phyloP scores from a whole-genome alignment of 2,329 filamentous ascomycete species.

The Allantophomopsis cytisporea region DNA sequence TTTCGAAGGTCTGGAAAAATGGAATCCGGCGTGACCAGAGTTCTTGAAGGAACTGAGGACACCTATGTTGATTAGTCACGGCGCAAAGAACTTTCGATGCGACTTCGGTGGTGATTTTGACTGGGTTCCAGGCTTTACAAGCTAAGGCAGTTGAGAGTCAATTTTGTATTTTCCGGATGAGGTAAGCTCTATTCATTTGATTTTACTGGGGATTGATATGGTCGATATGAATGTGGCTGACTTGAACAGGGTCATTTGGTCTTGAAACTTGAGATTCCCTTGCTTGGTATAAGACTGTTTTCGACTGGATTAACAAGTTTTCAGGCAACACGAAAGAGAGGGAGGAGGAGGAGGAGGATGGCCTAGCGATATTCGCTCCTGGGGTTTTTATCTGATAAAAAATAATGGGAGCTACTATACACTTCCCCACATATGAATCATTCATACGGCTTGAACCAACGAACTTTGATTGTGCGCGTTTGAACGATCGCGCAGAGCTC shows the following conservation, averaged over 20 bases:
- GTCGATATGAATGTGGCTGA: no score
- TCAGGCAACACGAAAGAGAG: not conserved
- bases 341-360: no score
- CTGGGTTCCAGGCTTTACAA: constrained; percentile 48
- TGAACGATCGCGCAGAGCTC: no score
- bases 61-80: constrained; percentile 79
- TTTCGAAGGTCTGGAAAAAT: constrained; percentile 48
- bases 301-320: constrained; percentile 52
- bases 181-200: constrained; percentile 32
- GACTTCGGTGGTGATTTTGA: constrained; percentile 66
- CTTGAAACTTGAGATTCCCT: constrained; percentile 73
- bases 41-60: constrained; percentile 60
- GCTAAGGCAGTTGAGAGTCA: constrained; percentile 42
- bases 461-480: no score
- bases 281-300: constrained; percentile 74
- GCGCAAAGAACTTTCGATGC: constrained; percentile 74
- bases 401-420: no score
- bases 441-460: no score
- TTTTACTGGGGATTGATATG: no score
- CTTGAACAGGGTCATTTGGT: constrained; percentile 26
- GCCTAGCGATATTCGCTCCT: no score
- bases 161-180: constrained; percentile 55
- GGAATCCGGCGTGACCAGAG: constrained; percentile 45
- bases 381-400: no score
- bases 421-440: no score